A percentile compares a stretch with the other conserved stretches of the same genome.
Evolutionary conservation across 140 eudicot species (phyloP).

Genomic region (Senecio squalidus): DNA sequence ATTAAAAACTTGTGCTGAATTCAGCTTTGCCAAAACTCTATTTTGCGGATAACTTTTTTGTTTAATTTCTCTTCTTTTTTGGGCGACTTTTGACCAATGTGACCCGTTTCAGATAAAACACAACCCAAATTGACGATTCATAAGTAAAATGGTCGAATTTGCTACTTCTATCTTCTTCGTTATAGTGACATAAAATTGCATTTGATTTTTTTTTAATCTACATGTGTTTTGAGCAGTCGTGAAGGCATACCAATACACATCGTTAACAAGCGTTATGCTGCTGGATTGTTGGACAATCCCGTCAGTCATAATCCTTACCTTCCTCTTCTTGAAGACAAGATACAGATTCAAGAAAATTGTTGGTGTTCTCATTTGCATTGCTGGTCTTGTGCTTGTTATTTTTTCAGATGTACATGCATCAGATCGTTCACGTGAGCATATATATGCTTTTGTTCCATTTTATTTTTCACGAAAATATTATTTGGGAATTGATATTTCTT

Average conservation of each 20-base stretch:
- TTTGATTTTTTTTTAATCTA: background rate
- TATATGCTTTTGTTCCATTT: background rate
- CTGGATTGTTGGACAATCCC: conserved; percentile 98
- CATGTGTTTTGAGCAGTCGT: conserved; percentile 51
- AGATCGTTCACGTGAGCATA: conserved; percentile 64
- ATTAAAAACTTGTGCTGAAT: too few species aligned
- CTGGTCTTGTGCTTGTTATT: conserved; percentile 72
- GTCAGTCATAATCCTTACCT: conserved; percentile 66
- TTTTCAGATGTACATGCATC: conserved; percentile 87
- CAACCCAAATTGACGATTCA: too few species aligned
- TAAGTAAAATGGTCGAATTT: too few species aligned
- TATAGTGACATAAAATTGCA: background rate
- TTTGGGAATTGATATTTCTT: background rate
- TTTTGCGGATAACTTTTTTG: too few species aligned
- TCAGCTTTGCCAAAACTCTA: too few species aligned
- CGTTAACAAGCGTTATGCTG: conserved; percentile 89
- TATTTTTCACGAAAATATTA: background rate
- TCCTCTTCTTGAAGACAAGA: conserved; percentile 82
- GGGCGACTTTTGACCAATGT: too few species aligned
- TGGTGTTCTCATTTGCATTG: conserved; percentile 75
- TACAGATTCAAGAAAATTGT: conserved; percentile 49
- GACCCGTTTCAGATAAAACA: too few species aligned
- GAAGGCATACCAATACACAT: conserved; percentile 92
- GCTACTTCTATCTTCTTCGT: too few species aligned
- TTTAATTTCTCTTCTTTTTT: too few species aligned